Percentiles rank a stretch among this genome's conserved stretches.
These are phyloP conservation scores for Cystobasidiaceae sp. DNA, from an alignment of 1,284 basidiomycete genomes.

Conservation along the genomic window DNA sequence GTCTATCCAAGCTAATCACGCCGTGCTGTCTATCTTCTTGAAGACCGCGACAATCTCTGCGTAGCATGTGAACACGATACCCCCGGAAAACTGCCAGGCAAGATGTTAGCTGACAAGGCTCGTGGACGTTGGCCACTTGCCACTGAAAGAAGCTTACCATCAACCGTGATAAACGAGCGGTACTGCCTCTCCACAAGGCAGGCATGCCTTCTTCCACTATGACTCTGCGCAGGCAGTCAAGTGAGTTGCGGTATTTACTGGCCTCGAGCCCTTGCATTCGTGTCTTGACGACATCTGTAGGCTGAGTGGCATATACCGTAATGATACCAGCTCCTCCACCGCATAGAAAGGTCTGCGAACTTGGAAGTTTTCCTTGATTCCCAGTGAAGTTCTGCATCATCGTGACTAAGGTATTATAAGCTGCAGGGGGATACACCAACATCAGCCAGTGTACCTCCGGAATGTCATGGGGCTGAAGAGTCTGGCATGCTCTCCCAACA, in stretches of 20 bases:
- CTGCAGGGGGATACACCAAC: no score
- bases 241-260: slow-evolving; percentile 77
- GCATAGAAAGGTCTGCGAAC: slow-evolving; percentile 85
- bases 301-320: slow-evolving; percentile 89
- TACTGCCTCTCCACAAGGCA: slow-evolving; percentile 91
- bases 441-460: no score
- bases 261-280: slow-evolving; percentile 94
- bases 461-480: background rate
- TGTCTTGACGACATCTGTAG: slow-evolving; percentile 85
- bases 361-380: slow-evolving; percentile 66
- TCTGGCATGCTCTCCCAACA: background rate
- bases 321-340: slow-evolving; percentile 88
- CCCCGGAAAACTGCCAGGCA: slow-evolving; percentile 68
- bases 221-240: slow-evolving; percentile 89
- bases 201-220: slow-evolving; percentile 53
- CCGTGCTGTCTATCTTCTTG: background rate
- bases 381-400: background rate
- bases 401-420: slow-evolving; percentile 61
- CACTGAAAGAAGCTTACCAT: slow-evolving; percentile 64
- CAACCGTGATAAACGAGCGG: slow-evolving; percentile 74
- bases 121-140: background rate
- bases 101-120: slow-evolving; percentile 34
- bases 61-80: slow-evolving; percentile 91
- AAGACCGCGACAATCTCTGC: slow-evolving; percentile 54
- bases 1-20: no score